Evolutionary conservation across 306 rosid species (phyloP).

Genomic region (Vicia sativa): DNA sequence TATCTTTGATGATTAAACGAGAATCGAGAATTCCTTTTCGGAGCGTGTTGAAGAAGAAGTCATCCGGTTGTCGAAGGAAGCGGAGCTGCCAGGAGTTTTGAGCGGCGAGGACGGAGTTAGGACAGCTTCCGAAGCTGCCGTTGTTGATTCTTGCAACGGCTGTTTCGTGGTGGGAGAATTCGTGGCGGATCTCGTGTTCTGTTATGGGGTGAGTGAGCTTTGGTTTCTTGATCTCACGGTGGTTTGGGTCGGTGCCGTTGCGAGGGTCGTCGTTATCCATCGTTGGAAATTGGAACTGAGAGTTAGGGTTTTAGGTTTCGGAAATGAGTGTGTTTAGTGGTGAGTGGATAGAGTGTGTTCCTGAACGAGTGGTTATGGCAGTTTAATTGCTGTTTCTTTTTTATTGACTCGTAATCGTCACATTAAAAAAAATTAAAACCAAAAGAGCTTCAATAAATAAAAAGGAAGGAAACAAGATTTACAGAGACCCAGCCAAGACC

Average conservation of each 20-base stretch:
- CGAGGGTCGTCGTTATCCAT: slow-evolving; percentile 51
- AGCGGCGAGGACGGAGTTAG: slow-evolving; percentile 51
- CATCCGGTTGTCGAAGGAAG: slow-evolving; percentile 65
- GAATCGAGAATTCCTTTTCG: slow-evolving; percentile 42
- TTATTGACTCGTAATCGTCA: no score
- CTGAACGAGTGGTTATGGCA: slow-evolving; percentile 10
- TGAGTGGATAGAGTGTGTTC: slow-evolving; percentile 15
- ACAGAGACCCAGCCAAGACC: no score
- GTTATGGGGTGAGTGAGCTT: slow-evolving; percentile 33
- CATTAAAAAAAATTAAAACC: no score
- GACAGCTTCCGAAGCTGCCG: slow-evolving; percentile 75
- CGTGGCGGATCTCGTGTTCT: slow-evolving; percentile 39
- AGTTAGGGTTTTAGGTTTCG: slow-evolving; percentile 25
- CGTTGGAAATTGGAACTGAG: not conserved
- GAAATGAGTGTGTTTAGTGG: not conserved
- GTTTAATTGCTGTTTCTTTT: not conserved
- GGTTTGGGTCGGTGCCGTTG: slow-evolving; percentile 38
- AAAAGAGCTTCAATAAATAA: no score
- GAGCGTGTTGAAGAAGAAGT: slow-evolving; percentile 53
- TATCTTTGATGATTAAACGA: slow-evolving; percentile 38
- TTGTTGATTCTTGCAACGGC: slow-evolving; percentile 58
- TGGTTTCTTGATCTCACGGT: slow-evolving; percentile 39
- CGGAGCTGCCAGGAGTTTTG: slow-evolving; percentile 53
- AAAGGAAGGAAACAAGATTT: no score
- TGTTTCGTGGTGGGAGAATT: slow-evolving; percentile 60